phyloP scores from a whole-genome alignment of 169 alveolate genomes.

The Perkinsus marinus region DNA sequence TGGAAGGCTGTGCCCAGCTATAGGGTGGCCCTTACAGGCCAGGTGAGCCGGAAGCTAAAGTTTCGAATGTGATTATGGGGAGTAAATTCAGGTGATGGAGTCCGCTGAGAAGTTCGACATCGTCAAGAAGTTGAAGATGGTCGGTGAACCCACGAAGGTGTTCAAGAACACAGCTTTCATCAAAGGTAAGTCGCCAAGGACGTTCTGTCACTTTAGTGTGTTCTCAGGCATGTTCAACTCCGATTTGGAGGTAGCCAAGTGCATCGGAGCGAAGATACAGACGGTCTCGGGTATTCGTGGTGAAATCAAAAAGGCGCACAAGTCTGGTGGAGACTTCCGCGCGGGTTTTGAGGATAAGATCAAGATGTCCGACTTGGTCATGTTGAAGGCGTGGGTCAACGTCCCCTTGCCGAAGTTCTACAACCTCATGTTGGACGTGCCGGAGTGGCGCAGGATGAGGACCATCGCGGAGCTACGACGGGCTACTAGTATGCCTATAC shows the following conservation, averaged over 20 bases:
- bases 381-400: slow-evolving; percentile 82
- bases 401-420: slow-evolving; percentile 38
- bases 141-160: slow-evolving; percentile 92
- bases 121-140: slow-evolving; percentile 81
- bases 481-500: slow-evolving; percentile 24
- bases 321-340: slow-evolving; percentile 86
- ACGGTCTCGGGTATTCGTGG: slow-evolving; percentile 99
- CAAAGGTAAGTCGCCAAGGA: slow-evolving; percentile 33
- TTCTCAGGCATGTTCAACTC: slow-evolving; percentile 84
- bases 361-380: slow-evolving; percentile 85
- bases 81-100: slow-evolving; percentile 24
- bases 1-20: slow-evolving; percentile 63
- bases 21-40: slow-evolving; percentile 91
- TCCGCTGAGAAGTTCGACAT: slow-evolving; percentile 54
- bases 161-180: slow-evolving; percentile 93
- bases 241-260: slow-evolving; percentile 92
- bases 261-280: slow-evolving; percentile 85
- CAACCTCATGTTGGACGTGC: slow-evolving; percentile 44
- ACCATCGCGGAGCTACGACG: slow-evolving; percentile 39
- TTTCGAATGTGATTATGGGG: slow-evolving; percentile 68
- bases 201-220: no score
- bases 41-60: no score
- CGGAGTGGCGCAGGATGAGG: slow-evolving; percentile 40
- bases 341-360: slow-evolving; percentile 97
- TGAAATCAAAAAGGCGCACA: slow-evolving; percentile 83